Evolutionary conservation across 2,329 filamentous ascomycete genomes (phyloP).

Genomic region (Endocalyx cinctus): DNA sequence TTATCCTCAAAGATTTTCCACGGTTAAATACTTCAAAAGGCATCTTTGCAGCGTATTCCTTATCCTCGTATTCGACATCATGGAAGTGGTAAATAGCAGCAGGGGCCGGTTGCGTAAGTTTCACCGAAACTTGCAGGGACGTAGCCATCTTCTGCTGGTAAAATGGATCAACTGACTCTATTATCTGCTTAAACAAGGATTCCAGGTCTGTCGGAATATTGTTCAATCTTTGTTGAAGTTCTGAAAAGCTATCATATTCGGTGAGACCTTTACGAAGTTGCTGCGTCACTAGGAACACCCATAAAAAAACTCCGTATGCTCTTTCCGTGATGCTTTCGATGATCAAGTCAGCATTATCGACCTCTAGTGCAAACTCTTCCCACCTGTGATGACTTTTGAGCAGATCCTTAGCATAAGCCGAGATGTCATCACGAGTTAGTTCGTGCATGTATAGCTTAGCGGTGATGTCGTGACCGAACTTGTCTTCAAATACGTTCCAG

Average conservation of each 20-base stretch:
- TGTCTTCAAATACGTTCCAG: background rate
- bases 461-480: background rate
- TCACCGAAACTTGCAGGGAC: background rate
- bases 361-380: background rate
- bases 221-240: conserved; percentile 7
- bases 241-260: conserved; percentile 6
- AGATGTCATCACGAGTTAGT: background rate
- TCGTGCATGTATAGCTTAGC: background rate
- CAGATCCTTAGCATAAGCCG: background rate
- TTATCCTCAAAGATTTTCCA: too few species aligned
- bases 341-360: background rate
- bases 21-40: background rate
- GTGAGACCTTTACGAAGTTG: conserved; percentile 15
- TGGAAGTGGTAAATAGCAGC: background rate
- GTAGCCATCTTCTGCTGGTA: conserved; percentile 1
- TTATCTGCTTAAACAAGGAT: conserved; percentile 10
- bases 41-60: conserved; percentile 40
- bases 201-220: conserved; percentile 10
- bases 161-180: conserved; percentile 4
- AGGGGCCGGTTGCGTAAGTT: background rate
- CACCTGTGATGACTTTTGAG: background rate
- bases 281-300: conserved; percentile 22
- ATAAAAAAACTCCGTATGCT: conserved; percentile 26
- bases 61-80: conserved; percentile 21
- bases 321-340: conserved; percentile 15